Conservation (phyloP, 345 rosid genomes). For the Syzygium aqueum region DNA sequence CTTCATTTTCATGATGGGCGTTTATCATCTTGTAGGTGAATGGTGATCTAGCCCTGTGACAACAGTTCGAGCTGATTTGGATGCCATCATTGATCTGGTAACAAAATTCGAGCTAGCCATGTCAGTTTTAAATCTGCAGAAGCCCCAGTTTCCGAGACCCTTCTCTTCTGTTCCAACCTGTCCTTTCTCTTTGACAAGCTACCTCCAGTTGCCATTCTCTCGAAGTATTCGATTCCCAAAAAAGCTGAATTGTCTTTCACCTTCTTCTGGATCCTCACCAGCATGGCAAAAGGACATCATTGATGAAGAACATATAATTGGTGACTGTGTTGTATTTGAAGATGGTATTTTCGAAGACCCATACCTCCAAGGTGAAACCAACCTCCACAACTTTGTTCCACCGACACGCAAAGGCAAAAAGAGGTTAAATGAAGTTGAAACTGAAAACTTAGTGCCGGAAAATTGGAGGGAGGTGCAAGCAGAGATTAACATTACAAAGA, state of each 20-base stretch:
- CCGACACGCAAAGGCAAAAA: slow-evolving; percentile 10
- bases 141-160: slow-evolving; percentile 6
- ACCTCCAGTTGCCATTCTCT: slow-evolving; percentile 2
- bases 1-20: background rate
- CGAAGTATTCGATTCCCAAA: slow-evolving; percentile 12
- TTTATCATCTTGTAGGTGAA: background rate
- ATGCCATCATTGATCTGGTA: background rate
- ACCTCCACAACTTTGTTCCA: background rate
- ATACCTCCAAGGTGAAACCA: slow-evolving; percentile 20
- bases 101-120: slow-evolving; percentile 2
- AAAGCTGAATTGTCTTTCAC: slow-evolving; percentile 23
- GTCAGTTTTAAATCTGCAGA: slow-evolving; percentile 14
- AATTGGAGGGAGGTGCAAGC: slow-evolving; percentile 76
- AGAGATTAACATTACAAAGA: slow-evolving; percentile 74
- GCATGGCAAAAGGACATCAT: slow-evolving; percentile 3
- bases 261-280: slow-evolving; percentile 30
- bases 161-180: slow-evolving; percentile 7
- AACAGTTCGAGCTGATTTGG: background rate
- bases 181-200: background rate
- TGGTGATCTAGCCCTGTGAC: background rate
- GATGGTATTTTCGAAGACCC: slow-evolving; percentile 87
- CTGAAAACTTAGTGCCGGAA: slow-evolving; percentile 76
- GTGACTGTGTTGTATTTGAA: slow-evolving; percentile 91
- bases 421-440: slow-evolving; percentile 17
- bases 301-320: slow-evolving; percentile 48